Evolutionary conservation across 345 rosid genomes (phyloP).

Genomic region (Schrenkiella parvula): DNA sequence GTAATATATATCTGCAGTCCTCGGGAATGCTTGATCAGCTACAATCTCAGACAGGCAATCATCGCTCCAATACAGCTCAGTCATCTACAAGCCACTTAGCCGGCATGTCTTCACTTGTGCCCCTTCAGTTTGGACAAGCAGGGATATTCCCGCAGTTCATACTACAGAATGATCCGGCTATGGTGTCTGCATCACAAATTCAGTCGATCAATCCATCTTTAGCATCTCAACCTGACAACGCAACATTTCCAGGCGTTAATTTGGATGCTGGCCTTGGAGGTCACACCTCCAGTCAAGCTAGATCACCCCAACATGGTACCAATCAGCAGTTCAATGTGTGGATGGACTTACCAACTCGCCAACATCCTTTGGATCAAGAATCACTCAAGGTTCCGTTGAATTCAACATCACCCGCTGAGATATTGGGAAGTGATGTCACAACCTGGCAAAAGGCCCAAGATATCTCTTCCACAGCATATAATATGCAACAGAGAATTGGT

Average conservation of each 20-base stretch:
- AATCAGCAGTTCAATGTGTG: conserved; percentile 24
- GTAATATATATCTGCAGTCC: conserved; percentile 36
- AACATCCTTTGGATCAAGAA: conserved; percentile 16
- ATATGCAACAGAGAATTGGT: conserved; percentile 9
- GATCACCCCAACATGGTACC: conserved; percentile 13
- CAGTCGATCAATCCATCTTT: conserved; percentile 1
- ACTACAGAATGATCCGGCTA: conserved; percentile 5
- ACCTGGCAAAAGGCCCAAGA: background rate
- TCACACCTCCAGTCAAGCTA: background rate
- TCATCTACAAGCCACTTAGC: background rate
- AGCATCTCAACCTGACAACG: conserved; percentile 2
- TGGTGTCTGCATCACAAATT: conserved; percentile 7
- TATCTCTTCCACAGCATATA: background rate
- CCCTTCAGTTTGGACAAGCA: background rate
- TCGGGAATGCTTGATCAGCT: conserved; percentile 14
- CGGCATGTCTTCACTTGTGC: conserved; percentile 7
- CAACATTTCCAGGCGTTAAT: conserved; percentile 7
- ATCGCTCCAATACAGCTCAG: conserved; percentile 9
- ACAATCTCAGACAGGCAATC: conserved; percentile 11
- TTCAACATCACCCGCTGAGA: background rate
- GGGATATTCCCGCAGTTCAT: background rate
- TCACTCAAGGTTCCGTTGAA: conserved; percentile 2
- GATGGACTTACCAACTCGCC: conserved; percentile 30
- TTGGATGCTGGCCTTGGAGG: conserved; percentile 13
- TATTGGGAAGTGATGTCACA: background rate